Evolutionary conservation across 768 basidiomycete species (phyloP), one percentile per base, ranked within the genome.

Genomic region (Hygrocybe punicea): DNA sequence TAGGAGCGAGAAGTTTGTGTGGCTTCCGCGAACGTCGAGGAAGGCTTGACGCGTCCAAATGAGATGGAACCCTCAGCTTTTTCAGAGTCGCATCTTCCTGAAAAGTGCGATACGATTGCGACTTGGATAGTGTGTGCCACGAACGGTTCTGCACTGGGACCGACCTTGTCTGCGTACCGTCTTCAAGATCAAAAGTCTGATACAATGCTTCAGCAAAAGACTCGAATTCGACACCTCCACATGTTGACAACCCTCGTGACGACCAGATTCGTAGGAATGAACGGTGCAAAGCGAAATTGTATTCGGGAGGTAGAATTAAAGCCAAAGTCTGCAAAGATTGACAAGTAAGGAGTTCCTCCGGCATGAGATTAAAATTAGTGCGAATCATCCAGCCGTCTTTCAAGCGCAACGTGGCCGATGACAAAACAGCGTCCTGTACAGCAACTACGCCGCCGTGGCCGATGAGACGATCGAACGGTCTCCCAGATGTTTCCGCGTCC

Each of bases 301-400:
- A 69, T 13, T 84, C 79, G 0, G 75, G 60, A 1, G 88, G 82
- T 13, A 94, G 63, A 9, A 81, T 76, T 21, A 84, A 73, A 0
- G 91, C 80, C 6, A 95, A 76, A 6, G 83, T 76, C 47, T 83
- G 78, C 44, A 96, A 70, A 54, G 81, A 83, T 55, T 82, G 81
- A 24, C 67, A 69, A 8, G 85, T 85, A 14, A 93, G 74, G 6
- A 65, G 60, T 62, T 86, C 81, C 40, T 74, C 73, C 0, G 87
- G 81, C 6, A 77, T 69, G 56, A 87, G 73, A 61, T 86, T 80
- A 17, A 91, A 72, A 14, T 77, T 76, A 4, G 77, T 72, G 1
- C 80, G 77, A 8, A 76, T 70, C 39, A 63, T 64, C 52, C 75
- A 73, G 2, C 81, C 83, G 59, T 85, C 80, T 19, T 76, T 70